Conservation (phyloP, 768 basidiomycete genomes). For the Leccinum barrowsii region DNA sequence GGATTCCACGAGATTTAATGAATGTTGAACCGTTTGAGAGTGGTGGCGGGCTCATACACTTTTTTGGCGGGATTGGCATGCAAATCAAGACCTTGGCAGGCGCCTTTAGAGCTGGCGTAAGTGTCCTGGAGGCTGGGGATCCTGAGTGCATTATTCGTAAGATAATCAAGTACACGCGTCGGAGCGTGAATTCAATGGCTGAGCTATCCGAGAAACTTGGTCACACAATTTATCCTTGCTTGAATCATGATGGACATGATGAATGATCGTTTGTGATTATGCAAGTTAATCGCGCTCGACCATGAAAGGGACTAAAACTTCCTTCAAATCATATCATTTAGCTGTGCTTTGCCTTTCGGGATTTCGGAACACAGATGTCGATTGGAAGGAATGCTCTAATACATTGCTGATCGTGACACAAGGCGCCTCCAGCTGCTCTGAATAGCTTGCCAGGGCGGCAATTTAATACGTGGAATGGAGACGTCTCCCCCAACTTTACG, state of each 20-base stretch:
- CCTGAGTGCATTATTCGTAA: too few relatives aligned
- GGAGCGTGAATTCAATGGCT: background rate
- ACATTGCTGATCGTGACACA: too few relatives aligned
- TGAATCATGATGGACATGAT: background rate
- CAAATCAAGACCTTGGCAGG: background rate
- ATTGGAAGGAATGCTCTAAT: too few relatives aligned
- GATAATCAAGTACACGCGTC: background rate
- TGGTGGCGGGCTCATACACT: background rate
- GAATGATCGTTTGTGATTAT: background rate
- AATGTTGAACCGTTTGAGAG: background rate
- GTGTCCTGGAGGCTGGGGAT: background rate
- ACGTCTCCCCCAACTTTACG: background rate
- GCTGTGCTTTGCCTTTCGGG: background rate
- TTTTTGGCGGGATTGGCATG: background rate
- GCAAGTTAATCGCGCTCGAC: background rate
- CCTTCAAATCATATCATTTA: background rate
- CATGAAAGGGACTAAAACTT: too few relatives aligned
- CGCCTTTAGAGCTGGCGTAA: too few relatives aligned
- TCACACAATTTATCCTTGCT: background rate
- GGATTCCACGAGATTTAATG: background rate
- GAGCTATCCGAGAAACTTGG: background rate
- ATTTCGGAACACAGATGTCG: background rate
- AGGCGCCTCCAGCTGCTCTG: background rate
- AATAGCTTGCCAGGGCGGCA: background rate
- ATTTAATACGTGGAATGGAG: background rate